phyloP scores from a whole-genome alignment of 2,329 filamentous ascomycete species.

The Parascedosporium putredinis region DNA sequence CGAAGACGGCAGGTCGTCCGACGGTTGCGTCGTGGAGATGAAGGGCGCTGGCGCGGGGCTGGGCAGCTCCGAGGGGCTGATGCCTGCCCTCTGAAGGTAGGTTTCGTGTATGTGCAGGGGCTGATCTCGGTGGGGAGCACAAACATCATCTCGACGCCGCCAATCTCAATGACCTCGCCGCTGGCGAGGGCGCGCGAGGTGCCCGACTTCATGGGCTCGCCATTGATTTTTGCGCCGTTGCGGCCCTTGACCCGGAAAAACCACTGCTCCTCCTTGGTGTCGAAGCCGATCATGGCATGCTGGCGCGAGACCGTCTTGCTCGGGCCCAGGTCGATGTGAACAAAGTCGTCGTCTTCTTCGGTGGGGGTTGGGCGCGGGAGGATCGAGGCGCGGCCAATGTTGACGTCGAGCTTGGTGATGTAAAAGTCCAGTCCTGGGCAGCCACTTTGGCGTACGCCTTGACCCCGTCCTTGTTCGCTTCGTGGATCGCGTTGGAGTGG shows the following conservation, averaged over 20 bases:
- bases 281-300: conserved; percentile 66
- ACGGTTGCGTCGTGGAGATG: conserved; percentile 9
- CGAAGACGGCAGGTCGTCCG: conserved; percentile 10
- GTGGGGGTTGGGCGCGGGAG: conserved; percentile 19
- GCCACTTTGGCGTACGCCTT: conserved; percentile 75
- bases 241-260: conserved; percentile 78
- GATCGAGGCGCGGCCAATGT: conserved; percentile 53
- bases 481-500: conserved; percentile 54
- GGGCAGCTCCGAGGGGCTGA: conserved; percentile 20
- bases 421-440: conserved; percentile 76
- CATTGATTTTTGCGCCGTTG: conserved; percentile 83
- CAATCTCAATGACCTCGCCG: conserved; percentile 85
- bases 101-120: conserved; percentile 57
- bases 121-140: conserved; percentile 69
- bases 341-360: conserved; percentile 35
- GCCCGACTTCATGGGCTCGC: conserved; percentile 56
- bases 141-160: conserved; percentile 96
- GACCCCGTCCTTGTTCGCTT: conserved; percentile 50
- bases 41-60: conserved; percentile 1
- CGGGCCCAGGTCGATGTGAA: conserved; percentile 84
- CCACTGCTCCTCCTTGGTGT: conserved; percentile 62
- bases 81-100: conserved; percentile 59
- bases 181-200: conserved; percentile 60
- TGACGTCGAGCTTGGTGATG: conserved; percentile 62
- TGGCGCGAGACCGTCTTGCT: conserved; percentile 72